These are phyloP conservation scores for Fusarium pilosicola DNA, from an alignment of 2,329 filamentous ascomycete genomes.

Conservation along the genomic window DNA sequence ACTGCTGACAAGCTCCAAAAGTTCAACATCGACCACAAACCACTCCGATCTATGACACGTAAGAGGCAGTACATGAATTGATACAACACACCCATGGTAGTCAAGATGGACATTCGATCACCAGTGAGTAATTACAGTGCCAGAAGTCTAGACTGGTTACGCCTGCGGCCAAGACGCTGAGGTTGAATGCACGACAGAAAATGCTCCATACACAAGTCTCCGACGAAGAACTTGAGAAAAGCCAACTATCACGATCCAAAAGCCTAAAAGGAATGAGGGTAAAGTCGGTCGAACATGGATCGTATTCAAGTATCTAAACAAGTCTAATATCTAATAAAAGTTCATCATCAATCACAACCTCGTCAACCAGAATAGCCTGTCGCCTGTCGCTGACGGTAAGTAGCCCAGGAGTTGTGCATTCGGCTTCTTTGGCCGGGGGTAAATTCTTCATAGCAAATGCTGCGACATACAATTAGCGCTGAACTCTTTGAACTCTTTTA, in stretches of 20 bases:
- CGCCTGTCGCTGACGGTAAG: background rate
- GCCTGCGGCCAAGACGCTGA: fast-evolving
- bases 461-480: background rate
- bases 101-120: background rate
- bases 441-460: slow-evolving; percentile 1
- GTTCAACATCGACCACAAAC: background rate
- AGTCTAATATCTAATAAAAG: background rate
- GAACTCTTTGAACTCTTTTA: background rate
- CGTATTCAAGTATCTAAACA: background rate
- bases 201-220: no score
- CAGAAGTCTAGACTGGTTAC: no score
- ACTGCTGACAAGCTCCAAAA: fast-evolving
- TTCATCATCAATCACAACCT: no score
- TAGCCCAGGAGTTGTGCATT: slow-evolving; percentile 2
- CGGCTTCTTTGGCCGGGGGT: background rate
- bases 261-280: background rate
- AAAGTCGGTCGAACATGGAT: background rate
- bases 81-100: background rate
- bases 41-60: background rate
- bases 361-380: background rate
- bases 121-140: fast-evolving
- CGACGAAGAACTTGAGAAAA: no score
- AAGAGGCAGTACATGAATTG: background rate
- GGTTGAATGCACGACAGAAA: background rate
- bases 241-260: background rate